Percentiles rank a stretch among this genome's conserved stretches.
phyloP scores from a whole-genome alignment of 306 rosid species.

The Vigna unguiculata region DNA sequence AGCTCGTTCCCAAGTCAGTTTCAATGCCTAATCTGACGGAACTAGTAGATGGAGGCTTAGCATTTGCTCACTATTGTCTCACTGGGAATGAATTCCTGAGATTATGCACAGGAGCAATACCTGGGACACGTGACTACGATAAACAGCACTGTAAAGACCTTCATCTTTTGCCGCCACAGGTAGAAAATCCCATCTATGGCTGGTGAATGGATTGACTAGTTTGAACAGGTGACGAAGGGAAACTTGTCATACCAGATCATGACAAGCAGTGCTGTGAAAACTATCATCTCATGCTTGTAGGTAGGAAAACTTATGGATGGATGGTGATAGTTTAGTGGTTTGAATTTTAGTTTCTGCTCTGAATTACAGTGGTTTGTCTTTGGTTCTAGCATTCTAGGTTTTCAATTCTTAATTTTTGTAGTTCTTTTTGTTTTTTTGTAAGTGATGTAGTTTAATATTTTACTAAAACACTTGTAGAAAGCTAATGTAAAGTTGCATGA shows the following conservation, averaged over 20 bases:
- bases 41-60: conserved; percentile 87
- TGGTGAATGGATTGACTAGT: conserved; percentile 61
- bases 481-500: conserved; percentile 23
- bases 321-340: conserved; percentile 52
- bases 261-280: conserved; percentile 70
- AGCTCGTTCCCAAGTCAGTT: conserved; percentile 52
- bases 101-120: conserved; percentile 86
- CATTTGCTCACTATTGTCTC: conserved; percentile 91
- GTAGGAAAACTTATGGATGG: conserved; percentile 67
- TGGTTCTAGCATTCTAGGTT: conserved; percentile 43
- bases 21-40: conserved; percentile 70
- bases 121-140: conserved; percentile 89
- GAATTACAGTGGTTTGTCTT: conserved; percentile 47
- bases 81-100: conserved; percentile 92
- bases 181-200: conserved; percentile 89
- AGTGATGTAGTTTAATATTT: conserved; percentile 34
- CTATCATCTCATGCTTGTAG: conserved; percentile 52
- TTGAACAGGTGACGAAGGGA: conserved; percentile 45
- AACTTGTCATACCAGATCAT: conserved; percentile 61
- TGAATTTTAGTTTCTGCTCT: conserved; percentile 42
- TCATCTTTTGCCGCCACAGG: conserved; percentile 80
- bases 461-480: conserved; percentile 31
- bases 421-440: conserved; percentile 30
- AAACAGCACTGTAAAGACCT: conserved; percentile 92
- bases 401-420: conserved; percentile 34